These are phyloP conservation scores for Brasenia schreberi DNA, from an alignment of 164 flowering plant genomes.

Conservation along the genomic window DNA sequence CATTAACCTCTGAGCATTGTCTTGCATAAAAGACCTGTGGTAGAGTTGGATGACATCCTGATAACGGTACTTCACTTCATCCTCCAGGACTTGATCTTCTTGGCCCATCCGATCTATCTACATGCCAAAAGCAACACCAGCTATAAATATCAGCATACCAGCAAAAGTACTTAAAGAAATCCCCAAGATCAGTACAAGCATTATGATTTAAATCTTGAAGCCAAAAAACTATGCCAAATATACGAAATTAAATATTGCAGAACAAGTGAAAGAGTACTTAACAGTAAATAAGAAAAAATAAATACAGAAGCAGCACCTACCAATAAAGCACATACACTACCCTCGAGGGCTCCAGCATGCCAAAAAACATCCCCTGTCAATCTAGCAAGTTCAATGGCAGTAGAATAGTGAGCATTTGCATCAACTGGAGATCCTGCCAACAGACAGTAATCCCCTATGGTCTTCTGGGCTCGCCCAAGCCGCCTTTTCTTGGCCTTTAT, in stretches of 20 bases:
- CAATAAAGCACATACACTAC: constrained; percentile 94
- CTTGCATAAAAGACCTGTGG: constrained; percentile 85
- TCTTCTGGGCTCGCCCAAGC: constrained; percentile 95
- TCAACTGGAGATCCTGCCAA: constrained; percentile 99
- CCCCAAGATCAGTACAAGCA: too few species aligned
- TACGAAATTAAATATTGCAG: too few species aligned
- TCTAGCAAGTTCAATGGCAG: constrained; percentile 90
- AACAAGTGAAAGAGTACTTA: not conserved
- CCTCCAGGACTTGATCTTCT: constrained; percentile 61
- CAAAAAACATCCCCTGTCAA: constrained; percentile 93
- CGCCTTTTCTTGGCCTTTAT: constrained; percentile 92
- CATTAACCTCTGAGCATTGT: constrained; percentile 81
- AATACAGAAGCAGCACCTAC: constrained; percentile 22
- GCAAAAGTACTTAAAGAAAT: not conserved
- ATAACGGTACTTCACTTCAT: constrained; percentile 86
- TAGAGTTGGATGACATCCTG: constrained; percentile 74
- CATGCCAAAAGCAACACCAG: not conserved
- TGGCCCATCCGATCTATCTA: constrained; percentile 80
- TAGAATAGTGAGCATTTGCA: constrained; percentile 97
- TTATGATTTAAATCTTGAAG: too few species aligned
- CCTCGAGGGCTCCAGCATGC: constrained; percentile 99
- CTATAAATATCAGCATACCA: not conserved
- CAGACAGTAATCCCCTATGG: constrained; percentile 95
- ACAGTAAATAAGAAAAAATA: constrained; percentile 3
- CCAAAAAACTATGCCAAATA: too few species aligned